phyloP scores from a whole-genome alignment of 2,329 filamentous ascomycete genomes.

The Sphaerulina populicola region DNA sequence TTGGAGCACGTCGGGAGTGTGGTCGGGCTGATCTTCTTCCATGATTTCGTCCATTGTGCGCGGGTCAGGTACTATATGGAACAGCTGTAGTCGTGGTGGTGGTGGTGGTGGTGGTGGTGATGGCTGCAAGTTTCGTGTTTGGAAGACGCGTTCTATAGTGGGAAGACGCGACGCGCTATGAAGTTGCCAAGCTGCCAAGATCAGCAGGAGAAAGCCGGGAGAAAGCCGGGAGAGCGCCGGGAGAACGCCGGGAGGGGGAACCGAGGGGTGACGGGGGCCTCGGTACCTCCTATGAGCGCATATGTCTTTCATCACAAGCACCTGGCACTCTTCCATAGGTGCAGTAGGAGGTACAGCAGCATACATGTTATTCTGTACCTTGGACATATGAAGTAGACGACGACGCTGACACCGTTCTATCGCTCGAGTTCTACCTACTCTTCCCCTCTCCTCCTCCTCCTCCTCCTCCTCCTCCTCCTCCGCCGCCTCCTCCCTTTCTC shows the following conservation, averaged over 20 bases:
- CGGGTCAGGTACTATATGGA: neutral
- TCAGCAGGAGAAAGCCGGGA: too few relatives aligned
- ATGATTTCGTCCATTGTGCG: constrained; percentile 25
- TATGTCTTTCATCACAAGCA: constrained; percentile 6
- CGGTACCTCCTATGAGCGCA: constrained; percentile 10
- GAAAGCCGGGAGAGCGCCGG: too few relatives aligned
- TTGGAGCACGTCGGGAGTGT: constrained; percentile 26
- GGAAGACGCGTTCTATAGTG: constrained; percentile 2
- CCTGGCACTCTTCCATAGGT: too few relatives aligned
- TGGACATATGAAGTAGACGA: neutral
- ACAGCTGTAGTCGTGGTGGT: neutral
- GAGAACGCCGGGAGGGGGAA: too few relatives aligned
- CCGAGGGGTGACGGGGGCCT: neutral
- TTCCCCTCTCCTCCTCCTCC: too few relatives aligned
- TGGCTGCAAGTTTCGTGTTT: neutral
- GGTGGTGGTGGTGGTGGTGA: neutral
- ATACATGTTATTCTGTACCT: neutral
- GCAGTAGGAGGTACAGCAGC: too few relatives aligned
- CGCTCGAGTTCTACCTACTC: neutral
- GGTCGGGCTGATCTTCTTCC: constrained; percentile 27
- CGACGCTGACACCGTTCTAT: neutral
- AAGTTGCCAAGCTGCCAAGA: too few relatives aligned
- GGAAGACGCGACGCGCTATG: neutral
- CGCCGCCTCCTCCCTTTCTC: constrained; percentile 8
- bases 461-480: neutral